A percentile compares a stretch with the other conserved stretches of the same genome.
Conservation (phyloP, 2,329 filamentous ascomycete species). For the Calonectria pseudoreteaudii region DNA sequence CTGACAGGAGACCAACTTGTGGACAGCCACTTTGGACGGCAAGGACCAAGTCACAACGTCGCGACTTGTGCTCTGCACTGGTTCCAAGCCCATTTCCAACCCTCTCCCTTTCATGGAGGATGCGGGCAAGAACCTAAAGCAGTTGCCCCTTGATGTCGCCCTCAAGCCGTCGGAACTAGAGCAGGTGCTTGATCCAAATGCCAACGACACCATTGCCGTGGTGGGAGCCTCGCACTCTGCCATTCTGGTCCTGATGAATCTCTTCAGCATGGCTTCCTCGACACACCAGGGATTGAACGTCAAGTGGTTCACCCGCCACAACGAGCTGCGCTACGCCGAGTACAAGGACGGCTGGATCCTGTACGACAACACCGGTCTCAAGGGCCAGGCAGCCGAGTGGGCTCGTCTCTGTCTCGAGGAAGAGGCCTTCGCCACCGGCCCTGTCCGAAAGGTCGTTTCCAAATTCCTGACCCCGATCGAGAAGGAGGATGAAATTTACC, state of each 20-base stretch:
- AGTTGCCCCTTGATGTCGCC: constrained; percentile 64
- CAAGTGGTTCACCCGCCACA: constrained; percentile 72
- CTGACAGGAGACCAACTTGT: constrained; percentile 25
- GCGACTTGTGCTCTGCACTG: constrained; percentile 69
- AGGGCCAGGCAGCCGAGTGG: constrained; percentile 70
- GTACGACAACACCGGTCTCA: constrained; percentile 74
- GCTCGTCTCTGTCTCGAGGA: constrained; percentile 69
- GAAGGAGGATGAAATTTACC: constrained; percentile 58
- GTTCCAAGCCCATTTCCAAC: constrained; percentile 61
- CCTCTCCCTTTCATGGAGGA: constrained; percentile 54
- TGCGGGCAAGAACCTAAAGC: constrained; percentile 19
- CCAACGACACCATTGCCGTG: constrained; percentile 62
- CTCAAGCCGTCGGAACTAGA: constrained; percentile 64
- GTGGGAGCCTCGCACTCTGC: constrained; percentile 74
- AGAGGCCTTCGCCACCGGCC: constrained; percentile 55
- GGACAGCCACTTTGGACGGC: constrained; percentile 42
- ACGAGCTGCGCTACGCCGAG: constrained; percentile 68
- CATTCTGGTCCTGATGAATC: constrained; percentile 71
- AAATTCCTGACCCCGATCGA: constrained; percentile 58
- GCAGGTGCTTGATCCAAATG: constrained; percentile 41
- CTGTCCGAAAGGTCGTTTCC: constrained; percentile 58
- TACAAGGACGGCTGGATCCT: constrained; percentile 73
- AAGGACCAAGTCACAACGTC: constrained; percentile 49
- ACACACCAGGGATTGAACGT: constrained; percentile 65
- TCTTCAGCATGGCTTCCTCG: constrained; percentile 63